Percentiles rank a stretch among this genome's conserved stretches.
phyloP scores from a whole-genome alignment of 192 early-diverging fungal species.

The Linnemannia hyalina region DNA sequence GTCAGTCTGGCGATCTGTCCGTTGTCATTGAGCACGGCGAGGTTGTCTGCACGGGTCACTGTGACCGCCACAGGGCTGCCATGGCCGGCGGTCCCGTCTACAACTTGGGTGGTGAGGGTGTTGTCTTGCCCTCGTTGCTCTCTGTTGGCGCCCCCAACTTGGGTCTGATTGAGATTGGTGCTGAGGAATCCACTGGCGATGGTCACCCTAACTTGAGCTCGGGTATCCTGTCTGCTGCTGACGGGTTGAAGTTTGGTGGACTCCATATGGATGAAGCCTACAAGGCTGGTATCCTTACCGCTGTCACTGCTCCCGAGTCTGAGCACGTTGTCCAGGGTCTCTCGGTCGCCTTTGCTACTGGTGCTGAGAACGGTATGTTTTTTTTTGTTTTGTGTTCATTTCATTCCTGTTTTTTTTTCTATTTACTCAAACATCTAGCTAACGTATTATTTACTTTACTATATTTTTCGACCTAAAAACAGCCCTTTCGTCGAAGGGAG shows the following conservation, averaged over 20 bases:
- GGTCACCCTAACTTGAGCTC: slow-evolving; percentile 57
- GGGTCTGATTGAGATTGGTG: slow-evolving; percentile 76
- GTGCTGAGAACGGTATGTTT: slow-evolving; percentile 59
- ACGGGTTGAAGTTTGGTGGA: slow-evolving; percentile 75
- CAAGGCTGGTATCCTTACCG: slow-evolving; percentile 72
- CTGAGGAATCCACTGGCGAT: slow-evolving; percentile 72
- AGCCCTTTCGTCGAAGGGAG: slow-evolving; percentile 25
- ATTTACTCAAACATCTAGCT: background rate
- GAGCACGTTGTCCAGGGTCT: slow-evolving; percentile 69
- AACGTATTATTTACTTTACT: background rate
- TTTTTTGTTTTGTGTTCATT: background rate
- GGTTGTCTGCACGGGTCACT: slow-evolving; percentile 64
- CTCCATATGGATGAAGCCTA: slow-evolving; percentile 68
- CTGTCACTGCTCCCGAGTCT: slow-evolving; percentile 68
- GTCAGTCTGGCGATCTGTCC: slow-evolving; percentile 41
- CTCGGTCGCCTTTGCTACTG: slow-evolving; percentile 77
- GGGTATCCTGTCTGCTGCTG: slow-evolving; percentile 64
- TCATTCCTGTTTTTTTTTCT: background rate
- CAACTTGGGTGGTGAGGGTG: slow-evolving; percentile 52
- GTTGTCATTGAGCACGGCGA: slow-evolving; percentile 70
- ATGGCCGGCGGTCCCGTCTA: slow-evolving; percentile 31
- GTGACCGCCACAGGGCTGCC: slow-evolving; percentile 27
- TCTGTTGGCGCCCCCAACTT: slow-evolving; percentile 70
- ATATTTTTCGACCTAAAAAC: background rate
- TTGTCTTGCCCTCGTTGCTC: slow-evolving; percentile 49